These are phyloP conservation scores for Oryza rufipogon DNA, from an alignment of 176 grass and related monocot species.

Conservation along the genomic window DNA sequence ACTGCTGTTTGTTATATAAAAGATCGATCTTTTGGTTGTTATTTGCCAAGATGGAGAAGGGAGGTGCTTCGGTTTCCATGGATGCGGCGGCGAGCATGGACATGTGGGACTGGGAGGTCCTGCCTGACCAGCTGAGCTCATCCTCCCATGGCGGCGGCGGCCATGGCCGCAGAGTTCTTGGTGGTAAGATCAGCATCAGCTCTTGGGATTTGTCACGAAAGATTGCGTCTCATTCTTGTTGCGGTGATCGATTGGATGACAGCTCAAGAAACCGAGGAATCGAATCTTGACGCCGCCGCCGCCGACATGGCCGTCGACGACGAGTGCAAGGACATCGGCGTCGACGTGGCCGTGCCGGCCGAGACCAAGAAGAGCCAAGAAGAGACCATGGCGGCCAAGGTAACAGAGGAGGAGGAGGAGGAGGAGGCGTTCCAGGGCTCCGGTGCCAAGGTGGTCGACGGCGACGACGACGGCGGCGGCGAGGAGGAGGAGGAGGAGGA, in stretches of 20 bases:
- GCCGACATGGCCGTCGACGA: background rate
- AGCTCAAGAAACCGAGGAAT: slow-evolving; percentile 25
- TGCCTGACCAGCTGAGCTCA: slow-evolving; percentile 55
- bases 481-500: slow-evolving; percentile 18
- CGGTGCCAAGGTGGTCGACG: background rate
- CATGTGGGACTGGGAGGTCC: slow-evolving; percentile 93
- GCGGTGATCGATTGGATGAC: background rate
- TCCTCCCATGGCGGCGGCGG: background rate
- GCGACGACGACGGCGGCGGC: background rate
- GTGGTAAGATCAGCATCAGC: slow-evolving; percentile 26
- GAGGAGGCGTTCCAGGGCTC: slow-evolving; percentile 17
- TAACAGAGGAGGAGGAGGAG: slow-evolving; percentile 20
- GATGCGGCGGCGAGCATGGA: slow-evolving; percentile 35
- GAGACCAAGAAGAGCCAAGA: slow-evolving; percentile 33
- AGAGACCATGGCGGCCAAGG: background rate
- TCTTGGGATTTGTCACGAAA: slow-evolving; percentile 2
- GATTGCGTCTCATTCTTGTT: background rate
- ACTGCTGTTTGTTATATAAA: background rate
- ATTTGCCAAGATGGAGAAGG: slow-evolving; percentile 25
- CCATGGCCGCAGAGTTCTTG: slow-evolving; percentile 11
- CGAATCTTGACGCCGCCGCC: background rate
- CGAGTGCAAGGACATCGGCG: slow-evolving; percentile 73
- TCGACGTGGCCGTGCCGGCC: slow-evolving; percentile 22
- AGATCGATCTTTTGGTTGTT: background rate
- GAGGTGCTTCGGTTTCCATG: slow-evolving; percentile 19